Base-by-base conservation (phyloP, 768 basidiomycete species). In the Suillus sp. region DNA sequence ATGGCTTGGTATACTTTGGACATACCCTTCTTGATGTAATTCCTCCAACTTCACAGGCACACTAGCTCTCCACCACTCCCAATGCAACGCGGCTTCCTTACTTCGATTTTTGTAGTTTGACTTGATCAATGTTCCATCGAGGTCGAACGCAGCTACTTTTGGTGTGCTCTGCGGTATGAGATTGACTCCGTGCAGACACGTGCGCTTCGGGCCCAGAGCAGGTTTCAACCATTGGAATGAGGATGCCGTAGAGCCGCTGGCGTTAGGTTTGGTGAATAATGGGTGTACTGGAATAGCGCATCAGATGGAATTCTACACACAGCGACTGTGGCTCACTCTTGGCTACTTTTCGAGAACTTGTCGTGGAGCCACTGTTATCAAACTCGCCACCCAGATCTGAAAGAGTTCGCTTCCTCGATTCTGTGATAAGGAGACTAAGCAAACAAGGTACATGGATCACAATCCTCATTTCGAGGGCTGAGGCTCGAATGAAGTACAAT, bases 71-170 rank as follows among this genome's bases (percentile, higher is more conserved):
- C 93, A 95, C 91, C 93, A 90, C 63, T 81, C 83, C 62, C 75
- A 87, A 40, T 72, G 69, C 2, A 72, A 68, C 4, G 79, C 71
- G 1, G 73, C 70, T 35, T 72, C 73, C 54, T 78, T 77, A 30
- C 77, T 76, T 30, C 81, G 79, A 51, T 62, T 64, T 38, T 59
- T 71, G 57, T 55, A 65, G 56, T 63, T 70, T 55, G 59, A 72
- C 66, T 88, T 90, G 72, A 97, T 94, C 64, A 96, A 68, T 0
- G 93, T 95, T 3, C 92, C 93, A 71, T 97, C 95, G 27, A 97
- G 78, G 73, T 97, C 95, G 65, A 95, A 91, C 14, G 87, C 83
- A 11, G 92, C 90, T 37, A 94, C 84, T 66, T 88, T 90, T n/a
- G 79, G 40, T 1, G 75, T 76, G 9, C 78, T 75, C 14, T 74